A percentile compares a stretch with the other conserved stretches of the same genome.
Evolutionary conservation across 345 rosid species (phyloP).

Genomic region (Eucalyptus cloeziana): DNA sequence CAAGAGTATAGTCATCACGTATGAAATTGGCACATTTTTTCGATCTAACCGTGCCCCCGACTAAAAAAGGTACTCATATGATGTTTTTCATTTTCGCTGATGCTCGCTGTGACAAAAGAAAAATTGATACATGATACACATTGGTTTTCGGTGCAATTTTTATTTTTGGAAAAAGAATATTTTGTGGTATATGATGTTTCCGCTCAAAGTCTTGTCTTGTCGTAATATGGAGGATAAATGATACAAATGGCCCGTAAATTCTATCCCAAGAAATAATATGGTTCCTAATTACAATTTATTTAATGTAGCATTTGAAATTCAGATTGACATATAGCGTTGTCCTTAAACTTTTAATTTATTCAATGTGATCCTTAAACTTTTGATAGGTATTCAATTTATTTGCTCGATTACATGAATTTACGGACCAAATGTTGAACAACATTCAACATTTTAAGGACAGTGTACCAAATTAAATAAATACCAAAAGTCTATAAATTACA

Average conservation of each 20-base stretch:
- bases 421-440: rapidly evolving
- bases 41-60: neutral
- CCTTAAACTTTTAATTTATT: rapidly evolving
- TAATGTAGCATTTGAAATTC: rapidly evolving
- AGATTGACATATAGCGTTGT: rapidly evolving
- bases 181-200: neutral
- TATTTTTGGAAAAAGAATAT: neutral
- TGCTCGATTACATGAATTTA: rapidly evolving
- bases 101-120: rapidly evolving
- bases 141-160: neutral
- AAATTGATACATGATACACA: neutral
- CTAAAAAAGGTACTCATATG: neutral
- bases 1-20: rapidly evolving
- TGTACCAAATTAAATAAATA: rapidly evolving
- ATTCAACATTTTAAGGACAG: too few species aligned
- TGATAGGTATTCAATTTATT: too few species aligned
- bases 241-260: rapidly evolving
- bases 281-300: neutral
- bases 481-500: rapidly evolving
- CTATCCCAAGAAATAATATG: too few species aligned
- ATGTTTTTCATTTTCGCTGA: neutral
- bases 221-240: neutral
- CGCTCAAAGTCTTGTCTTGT: rapidly evolving
- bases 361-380: rapidly evolving
- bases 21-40: neutral